Evolutionary conservation across 768 basidiomycete species (phyloP), one percentile per base, ranked within the genome.

Genomic region (Tricholoma saponaceum): DNA sequence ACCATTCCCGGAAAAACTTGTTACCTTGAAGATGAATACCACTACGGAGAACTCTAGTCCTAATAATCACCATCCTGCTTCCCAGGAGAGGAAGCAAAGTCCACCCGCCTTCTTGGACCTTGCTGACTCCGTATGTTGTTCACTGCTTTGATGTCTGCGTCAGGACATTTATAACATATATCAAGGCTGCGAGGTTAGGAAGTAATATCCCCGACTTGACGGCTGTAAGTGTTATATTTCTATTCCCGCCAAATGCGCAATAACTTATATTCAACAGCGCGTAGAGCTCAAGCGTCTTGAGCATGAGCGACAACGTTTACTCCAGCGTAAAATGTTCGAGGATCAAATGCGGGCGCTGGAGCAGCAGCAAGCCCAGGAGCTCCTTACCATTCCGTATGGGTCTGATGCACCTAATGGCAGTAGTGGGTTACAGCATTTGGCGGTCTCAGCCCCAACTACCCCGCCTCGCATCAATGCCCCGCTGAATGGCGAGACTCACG

Each of bases 311-410:
- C 92, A 95, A 73, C 92, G 95, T 60, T 76, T 76, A 37, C 70
- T 91, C 43, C 95, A 96, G 70, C 87, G 94, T 69, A 89, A 86
- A 73, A 74, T 92, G 66, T 98, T 98, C 72, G 95, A 98, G 74
- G 92, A 96, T 66, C 94, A 97, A 75, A 97, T 97, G 95, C 88
- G 89, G 55, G 86, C 81, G 54, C 82, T 98, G 62, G 95, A 98
- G 75, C 87, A 89, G 62, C 87, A 93, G 71, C 95, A 98, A 74
- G 86, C 85, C 12, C 87, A 90, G 62, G 91, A 94, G 69, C 80
- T 94, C 37, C 84, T 95, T 66, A 82, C 72, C 62, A 80, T 92
- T 64, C 89, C 89, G 33, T 83, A 82, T 67, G 87, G 89, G 59
- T 61, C 80, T n/a, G 74, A 75, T 59, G 67, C 68, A 46, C 62